Evolutionary conservation across 73 alveolate genomes (phyloP), one percentile per base, ranked within the genome.

Genomic region (Breviolum minutum): DNA sequence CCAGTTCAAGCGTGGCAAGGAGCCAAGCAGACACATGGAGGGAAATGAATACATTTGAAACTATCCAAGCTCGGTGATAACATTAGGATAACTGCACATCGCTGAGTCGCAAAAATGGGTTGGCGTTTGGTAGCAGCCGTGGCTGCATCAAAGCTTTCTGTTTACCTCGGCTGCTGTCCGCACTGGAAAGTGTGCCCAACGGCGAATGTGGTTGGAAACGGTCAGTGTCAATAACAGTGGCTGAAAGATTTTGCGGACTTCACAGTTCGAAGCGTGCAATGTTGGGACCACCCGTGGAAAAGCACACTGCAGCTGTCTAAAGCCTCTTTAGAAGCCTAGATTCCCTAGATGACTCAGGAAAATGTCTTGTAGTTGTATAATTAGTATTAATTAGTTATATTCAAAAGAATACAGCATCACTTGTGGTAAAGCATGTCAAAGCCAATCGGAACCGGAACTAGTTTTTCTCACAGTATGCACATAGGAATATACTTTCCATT

Each of bases 231-330:
- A 40, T 2, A 40, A 0, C 54, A 40, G 54, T 40, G 54, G 54
- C 54, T 40, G 54, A 40, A 40, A 3, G 54, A 40, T 40, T 40
- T 40, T 40, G 54, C 60, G 76, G 62, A 83, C 92, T 83, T 83
- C 61, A 61, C 70, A 19, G 62, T 77, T 26, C 19, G 63, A 80
- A 80, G 88, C 88, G 88, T 80, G 88, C 86, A 77, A n/a, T n/a
- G 86, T 32, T 80, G 88, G 92, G 92, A 83, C 92, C 92, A 83
- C 92, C 92, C 92, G 92, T 83, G 92, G 92, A 83, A 83, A 83
- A 83, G 92, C 92, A 54, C 92, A 83, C 92, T 83, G 92, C 92
- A 83, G 92, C 92, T 83, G 92, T 20, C 71, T 83, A 83, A 7
- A 22, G 48, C 17, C 90, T 81, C n/a, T 54, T 54, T 7, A 74